phyloP scores from a whole-genome alignment of 176 grass and related monocot species.

The Neostapfia colusana region DNA sequence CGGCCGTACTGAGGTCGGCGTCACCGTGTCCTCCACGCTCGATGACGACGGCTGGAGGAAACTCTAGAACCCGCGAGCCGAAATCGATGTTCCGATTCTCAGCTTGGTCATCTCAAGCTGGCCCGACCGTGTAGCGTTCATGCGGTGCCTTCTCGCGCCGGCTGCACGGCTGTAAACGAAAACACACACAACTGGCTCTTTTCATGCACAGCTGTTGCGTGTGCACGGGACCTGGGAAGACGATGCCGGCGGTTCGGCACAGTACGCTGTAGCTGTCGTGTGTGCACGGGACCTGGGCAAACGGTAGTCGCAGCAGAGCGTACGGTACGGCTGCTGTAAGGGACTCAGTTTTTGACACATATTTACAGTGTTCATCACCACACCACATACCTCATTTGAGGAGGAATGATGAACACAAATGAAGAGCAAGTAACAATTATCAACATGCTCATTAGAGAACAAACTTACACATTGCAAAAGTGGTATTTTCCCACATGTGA shows the following conservation, averaged over 20 bases:
- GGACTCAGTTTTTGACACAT: too few relatives aligned
- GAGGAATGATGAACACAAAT: too few relatives aligned
- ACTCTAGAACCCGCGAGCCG: constrained; percentile 35
- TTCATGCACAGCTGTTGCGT: neutral
- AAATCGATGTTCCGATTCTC: neutral
- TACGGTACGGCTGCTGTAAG: too few relatives aligned
- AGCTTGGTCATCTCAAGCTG: neutral
- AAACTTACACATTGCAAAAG: too few relatives aligned
- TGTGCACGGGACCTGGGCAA: too few relatives aligned
- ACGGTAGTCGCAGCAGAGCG: too few relatives aligned
- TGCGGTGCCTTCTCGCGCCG: neutral
- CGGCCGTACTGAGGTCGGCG: constrained; percentile 14
- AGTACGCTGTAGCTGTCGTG: too few relatives aligned
- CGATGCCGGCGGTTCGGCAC: neutral
- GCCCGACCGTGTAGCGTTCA: neutral
- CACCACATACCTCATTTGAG: too few relatives aligned
- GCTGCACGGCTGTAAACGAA: constrained; percentile 25
- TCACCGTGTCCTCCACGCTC: neutral
- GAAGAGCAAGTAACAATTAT: too few relatives aligned
- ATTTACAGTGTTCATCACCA: too few relatives aligned
- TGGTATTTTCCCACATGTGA: too few relatives aligned
- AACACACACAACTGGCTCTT: neutral
- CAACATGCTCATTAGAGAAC: too few relatives aligned
- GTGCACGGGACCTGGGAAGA: neutral
- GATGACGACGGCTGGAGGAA: neutral